Base-by-base conservation (phyloP, 805 yeast species). In the Yarrowia bubula region DNA sequence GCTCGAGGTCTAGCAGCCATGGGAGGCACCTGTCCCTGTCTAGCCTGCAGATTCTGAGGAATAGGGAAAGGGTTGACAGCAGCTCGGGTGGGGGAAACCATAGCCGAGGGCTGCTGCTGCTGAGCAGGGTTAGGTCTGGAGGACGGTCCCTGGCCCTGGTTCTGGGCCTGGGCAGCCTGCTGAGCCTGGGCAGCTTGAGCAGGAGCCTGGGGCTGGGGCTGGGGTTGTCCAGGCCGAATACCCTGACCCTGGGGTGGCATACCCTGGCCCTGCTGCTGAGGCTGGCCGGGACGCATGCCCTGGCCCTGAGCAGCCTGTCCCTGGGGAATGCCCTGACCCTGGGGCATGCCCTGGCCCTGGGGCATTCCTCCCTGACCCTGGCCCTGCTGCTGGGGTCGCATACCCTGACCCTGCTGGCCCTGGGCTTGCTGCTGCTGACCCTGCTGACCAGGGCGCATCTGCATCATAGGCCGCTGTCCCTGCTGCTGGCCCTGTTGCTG, bases 1-100 rank as follows among this genome's bases (percentile, higher is more conserved):
- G 99, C 96, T 67, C 97, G 81, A 35, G 87, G 86, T 67, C 86
- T 84, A 69, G 87, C 80, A 1, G 85, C 77, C 5, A 86, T 86
- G 0, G 97, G 86, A 10, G 80, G 80, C 8, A 90, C 87, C 39
- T 60, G 53, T 5, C 47, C 46, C 4, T 86, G 83, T 66, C 84
- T 82, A 7, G 90, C 85, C 61, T 86, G 82, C 61, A 95, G 79
- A 17, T 83, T 85, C 50, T 82, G 82, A 0, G 96, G 87, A 43
- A 93, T 87, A 1, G 78, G 75, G 67, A 77, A 67, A 6, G 73
- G 68, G 17, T 70, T 68, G 15, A 74, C 66, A 18, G 68, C 61
- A 3, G 73, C 67, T 13, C 72, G 67, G 11, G 72, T 66, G 3
- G 75, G 75, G 17, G 74, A 69, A 14, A 72, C 65, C 66, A 71